Evolutionary conservation across 1,284 basidiomycete genomes (phyloP).

Genomic region (Leccinum insigne): DNA sequence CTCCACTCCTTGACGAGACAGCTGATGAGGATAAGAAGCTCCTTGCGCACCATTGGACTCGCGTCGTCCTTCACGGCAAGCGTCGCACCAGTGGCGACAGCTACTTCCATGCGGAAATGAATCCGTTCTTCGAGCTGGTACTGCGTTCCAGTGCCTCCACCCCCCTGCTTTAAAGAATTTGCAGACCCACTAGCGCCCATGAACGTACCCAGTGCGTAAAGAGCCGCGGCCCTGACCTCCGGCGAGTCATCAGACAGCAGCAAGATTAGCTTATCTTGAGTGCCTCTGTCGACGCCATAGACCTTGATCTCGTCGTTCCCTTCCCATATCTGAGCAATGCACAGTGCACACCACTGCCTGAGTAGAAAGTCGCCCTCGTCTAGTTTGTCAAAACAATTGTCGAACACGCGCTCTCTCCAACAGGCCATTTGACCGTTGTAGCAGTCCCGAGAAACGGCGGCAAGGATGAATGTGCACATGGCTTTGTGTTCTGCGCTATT

Average conservation of each 20-base stretch:
- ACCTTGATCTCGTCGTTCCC: constrained; percentile 90
- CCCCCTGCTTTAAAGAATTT: constrained; percentile 66
- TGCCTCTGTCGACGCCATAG: constrained; percentile 78
- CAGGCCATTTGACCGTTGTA: constrained; percentile 87
- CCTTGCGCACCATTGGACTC: constrained; percentile 75
- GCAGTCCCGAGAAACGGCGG: constrained; percentile 91
- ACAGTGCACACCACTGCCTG: constrained; percentile 93
- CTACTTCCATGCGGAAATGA: constrained; percentile 80
- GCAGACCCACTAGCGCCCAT: constrained; percentile 86
- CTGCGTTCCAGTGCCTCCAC: constrained; percentile 87
- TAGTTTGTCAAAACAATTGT: constrained; percentile 85
- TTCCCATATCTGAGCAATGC: constrained; percentile 97
- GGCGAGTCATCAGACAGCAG: constrained; percentile 89
- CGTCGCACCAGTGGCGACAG: constrained; percentile 73
- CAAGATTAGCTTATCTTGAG: constrained; percentile 85
- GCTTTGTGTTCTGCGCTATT: constrained; percentile 97
- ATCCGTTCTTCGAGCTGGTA: constrained; percentile 79
- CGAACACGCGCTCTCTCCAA: constrained; percentile 85
- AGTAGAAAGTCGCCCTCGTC: constrained; percentile 92
- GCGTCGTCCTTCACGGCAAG: constrained; percentile 92
- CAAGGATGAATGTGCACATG: constrained; percentile 98
- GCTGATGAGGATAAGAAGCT: constrained; percentile 89
- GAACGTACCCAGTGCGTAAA: constrained; percentile 94
- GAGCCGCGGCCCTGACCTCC: constrained; percentile 89
- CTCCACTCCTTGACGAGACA: constrained; percentile 96